Evolutionary conservation across 345 rosid species (phyloP), one percentile per base, ranked within the genome.

Genomic region (Anastatica hierochuntica): DNA sequence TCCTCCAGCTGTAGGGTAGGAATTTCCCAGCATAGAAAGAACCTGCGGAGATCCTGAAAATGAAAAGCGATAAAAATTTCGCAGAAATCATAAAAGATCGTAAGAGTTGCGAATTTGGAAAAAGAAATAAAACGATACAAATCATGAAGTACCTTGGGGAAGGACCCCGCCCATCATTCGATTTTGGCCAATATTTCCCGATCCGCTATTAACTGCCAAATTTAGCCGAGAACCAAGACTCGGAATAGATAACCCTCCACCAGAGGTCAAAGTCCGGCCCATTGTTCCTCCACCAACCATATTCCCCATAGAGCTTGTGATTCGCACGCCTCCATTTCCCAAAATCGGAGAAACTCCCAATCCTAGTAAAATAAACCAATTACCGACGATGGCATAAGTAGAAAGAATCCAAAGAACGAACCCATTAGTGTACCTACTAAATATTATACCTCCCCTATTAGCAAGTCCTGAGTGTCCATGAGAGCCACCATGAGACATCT

Each of bases 401-500:
- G n/a, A n/a, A n/a, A n/a, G n/a, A n/a, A n/a, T n/a, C n/a, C n/a
- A n/a, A n/a, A n/a, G n/a, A n/a, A n/a, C n/a, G 24, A 21, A 21
- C 24, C 81, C 77, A 77, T 77, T 78, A 27, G 80, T 65, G 70
- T 75, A 73, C 72, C 76, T 76, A 70, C 74, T 64, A 68, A 79
- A 79, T 38, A n/a, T n/a, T n/a, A n/a, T 74, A 77, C 88, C 94
- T 71, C 89, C 88, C 76, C 98, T 84, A 58, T 72, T 84, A 40
- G 84, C 43, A 36, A 90, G 81, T 68, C 88, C 98, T 40, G 98
- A 77, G 70, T 83, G 88, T 29, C 94, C 90, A 69, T 81, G 95
- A 26, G 94, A 76, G 66, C 79, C 71, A 34, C 85, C 86, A 61
- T 84, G 96, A 68, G 96, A 76, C 39, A 90, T 65, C 98, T 90